Percentiles rank a stretch among this genome's conserved stretches.
These are phyloP conservation scores for Wallacemonas sp. DNA, from an alignment of 208 protist genomes.

Conservation along the genomic window DNA sequence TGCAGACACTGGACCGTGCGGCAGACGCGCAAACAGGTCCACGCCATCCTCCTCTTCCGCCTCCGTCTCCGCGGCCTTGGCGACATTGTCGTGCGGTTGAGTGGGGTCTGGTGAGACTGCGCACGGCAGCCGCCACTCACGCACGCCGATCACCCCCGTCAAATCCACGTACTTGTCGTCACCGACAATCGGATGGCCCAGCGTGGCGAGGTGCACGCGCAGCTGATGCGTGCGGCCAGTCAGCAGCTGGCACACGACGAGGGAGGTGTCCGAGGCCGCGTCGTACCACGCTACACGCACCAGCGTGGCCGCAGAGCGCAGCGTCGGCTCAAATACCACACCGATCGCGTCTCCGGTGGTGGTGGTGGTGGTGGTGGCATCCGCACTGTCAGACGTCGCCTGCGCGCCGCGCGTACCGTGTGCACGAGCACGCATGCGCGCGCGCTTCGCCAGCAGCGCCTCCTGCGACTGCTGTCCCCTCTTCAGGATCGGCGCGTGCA, in stretches of 20 bases:
- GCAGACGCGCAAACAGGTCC: too few relatives aligned
- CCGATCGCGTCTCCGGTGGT: too few relatives aligned
- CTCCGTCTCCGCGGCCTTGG: neutral
- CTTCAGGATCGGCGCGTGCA: too few relatives aligned
- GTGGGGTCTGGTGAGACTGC: neutral
- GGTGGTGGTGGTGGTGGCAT: too few relatives aligned
- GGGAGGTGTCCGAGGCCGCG: slow-evolving; percentile 33
- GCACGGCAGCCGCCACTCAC: neutral
- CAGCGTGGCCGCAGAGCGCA: slow-evolving; percentile 50
- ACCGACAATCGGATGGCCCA: slow-evolving; percentile 86
- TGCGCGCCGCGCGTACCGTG: slow-evolving; percentile 21
- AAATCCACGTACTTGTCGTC: slow-evolving; percentile 75
- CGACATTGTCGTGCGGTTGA: neutral
- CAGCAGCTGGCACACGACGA: slow-evolving; percentile 76
- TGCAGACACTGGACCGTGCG: too few relatives aligned
- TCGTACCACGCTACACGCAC: slow-evolving; percentile 51
- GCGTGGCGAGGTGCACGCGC: slow-evolving; percentile 83
- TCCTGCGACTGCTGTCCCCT: neutral
- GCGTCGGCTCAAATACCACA: slow-evolving; percentile 31
- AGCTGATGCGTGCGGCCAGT: slow-evolving; percentile 94
- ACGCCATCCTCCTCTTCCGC: slow-evolving; percentile 17
- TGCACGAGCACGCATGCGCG: slow-evolving; percentile 60
- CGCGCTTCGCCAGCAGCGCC: slow-evolving; percentile 47
- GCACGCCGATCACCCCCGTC: neutral
- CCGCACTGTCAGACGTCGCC: too few relatives aligned